phyloP scores from a whole-genome alignment of 2,329 filamentous ascomycete genomes.

The Leptoxyphium fumago region DNA sequence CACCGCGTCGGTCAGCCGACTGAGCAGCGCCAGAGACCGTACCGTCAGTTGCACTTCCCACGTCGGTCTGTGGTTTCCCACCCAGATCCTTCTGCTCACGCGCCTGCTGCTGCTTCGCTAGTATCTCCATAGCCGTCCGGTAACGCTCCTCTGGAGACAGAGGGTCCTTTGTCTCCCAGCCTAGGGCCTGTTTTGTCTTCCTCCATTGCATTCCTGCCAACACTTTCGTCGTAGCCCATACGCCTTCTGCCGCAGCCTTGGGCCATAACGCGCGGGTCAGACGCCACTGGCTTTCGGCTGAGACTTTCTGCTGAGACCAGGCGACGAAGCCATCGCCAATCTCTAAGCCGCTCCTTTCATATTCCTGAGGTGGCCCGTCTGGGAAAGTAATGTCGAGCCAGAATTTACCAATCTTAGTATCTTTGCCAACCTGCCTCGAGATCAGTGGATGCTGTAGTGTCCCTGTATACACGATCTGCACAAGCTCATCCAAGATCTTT shows the following conservation, averaged over 20 bases:
- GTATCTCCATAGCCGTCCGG: constrained; percentile 14
- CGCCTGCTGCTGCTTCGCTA: constrained; percentile 15
- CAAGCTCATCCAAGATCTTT: constrained; percentile 27
- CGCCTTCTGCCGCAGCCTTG: constrained; percentile 18
- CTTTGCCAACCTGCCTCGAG: constrained; percentile 22
- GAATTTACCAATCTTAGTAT: constrained; percentile 25
- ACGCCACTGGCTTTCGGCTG: constrained; percentile 25
- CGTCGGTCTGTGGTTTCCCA: constrained; percentile 10
- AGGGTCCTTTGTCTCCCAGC: constrained; percentile 19
- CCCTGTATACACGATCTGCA: constrained; percentile 19
- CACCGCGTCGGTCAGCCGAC: not conserved
- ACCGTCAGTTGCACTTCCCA: constrained; percentile 5
- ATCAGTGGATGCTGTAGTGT: constrained; percentile 18
- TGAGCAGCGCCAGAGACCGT: not conserved
- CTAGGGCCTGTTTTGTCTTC: constrained; percentile 22
- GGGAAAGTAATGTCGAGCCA: constrained; percentile 37
- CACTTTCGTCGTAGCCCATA: constrained; percentile 21
- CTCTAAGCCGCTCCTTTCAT: constrained; percentile 31
- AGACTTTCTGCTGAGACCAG: constrained; percentile 26
- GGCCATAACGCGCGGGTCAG: constrained; percentile 25
- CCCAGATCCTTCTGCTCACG: constrained; percentile 5
- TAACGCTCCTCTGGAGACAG: constrained; percentile 18
- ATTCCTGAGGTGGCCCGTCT: constrained; percentile 33
- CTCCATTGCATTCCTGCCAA: constrained; percentile 22
- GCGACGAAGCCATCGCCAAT: constrained; percentile 24